Evolutionary conservation across 371 early-diverging fungal species (phyloP).

Genomic region (Apophysomyces trapeziformis): DNA sequence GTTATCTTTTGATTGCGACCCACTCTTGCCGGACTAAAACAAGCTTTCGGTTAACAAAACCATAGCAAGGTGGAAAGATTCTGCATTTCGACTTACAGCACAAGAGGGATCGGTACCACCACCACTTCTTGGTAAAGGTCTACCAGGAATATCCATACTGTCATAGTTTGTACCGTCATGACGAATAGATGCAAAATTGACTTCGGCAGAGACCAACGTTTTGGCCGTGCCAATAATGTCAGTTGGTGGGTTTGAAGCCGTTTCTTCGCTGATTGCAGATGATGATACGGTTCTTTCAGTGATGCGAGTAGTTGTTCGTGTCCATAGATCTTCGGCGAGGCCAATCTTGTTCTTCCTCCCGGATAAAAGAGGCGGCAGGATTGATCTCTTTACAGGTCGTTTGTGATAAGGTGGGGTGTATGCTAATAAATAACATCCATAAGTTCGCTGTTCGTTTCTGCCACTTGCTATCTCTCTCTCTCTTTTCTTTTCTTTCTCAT

Average conservation of each 20-base stretch:
- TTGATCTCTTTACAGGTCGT: slow-evolving; percentile 23
- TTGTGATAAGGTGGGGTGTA: slow-evolving; percentile 26
- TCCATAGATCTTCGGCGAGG: slow-evolving; percentile 17
- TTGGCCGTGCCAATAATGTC: slow-evolving; percentile 45
- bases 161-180: slow-evolving; percentile 33
- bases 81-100: slow-evolving; percentile 11
- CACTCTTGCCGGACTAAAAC: not conserved
- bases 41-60: not conserved
- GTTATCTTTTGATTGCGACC: slow-evolving; percentile 5
- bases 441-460: not conserved
- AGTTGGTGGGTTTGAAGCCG: slow-evolving; percentile 18
- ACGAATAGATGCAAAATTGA: slow-evolving; percentile 20
- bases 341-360: slow-evolving; percentile 14
- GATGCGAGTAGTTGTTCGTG: slow-evolving; percentile 13
- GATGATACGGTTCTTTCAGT: slow-evolving; percentile 1
- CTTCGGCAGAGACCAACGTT: slow-evolving; percentile 29
- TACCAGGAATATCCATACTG: slow-evolving; percentile 42
- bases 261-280: slow-evolving; percentile 4
- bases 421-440: slow-evolving; percentile 7
- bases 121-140: slow-evolving; percentile 26
- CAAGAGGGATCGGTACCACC: not conserved
- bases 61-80: slow-evolving; percentile 2
- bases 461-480: too few relatives aligned
- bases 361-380: slow-evolving; percentile 26
- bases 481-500: slow-evolving; percentile 14